Evolutionary conservation across 1,284 basidiomycete genomes (phyloP).

Genomic region (Ceratobasidium sp.): DNA sequence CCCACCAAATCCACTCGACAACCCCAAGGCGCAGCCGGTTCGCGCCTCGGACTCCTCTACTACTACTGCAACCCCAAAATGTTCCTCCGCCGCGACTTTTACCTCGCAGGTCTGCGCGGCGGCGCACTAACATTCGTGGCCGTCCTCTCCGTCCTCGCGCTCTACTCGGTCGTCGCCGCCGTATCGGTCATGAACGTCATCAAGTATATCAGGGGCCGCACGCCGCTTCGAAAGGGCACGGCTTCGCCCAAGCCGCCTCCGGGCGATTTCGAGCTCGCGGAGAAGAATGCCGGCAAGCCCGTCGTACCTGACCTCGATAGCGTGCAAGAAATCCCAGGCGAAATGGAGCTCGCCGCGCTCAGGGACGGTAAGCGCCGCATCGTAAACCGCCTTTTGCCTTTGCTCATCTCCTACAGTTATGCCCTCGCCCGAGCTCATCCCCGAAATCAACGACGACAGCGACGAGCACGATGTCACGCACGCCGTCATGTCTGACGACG

Average conservation of each 20-base stretch:
- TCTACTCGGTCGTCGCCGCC: slow-evolving; percentile 31
- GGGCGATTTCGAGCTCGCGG: slow-evolving; percentile 14
- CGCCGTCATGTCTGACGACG: slow-evolving; percentile 19
- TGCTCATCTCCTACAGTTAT: slow-evolving; percentile 5
- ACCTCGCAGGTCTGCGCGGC: slow-evolving; percentile 4
- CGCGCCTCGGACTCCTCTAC: slow-evolving; percentile 20
- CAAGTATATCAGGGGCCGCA: slow-evolving; percentile 4
- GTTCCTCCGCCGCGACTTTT: slow-evolving; percentile 19
- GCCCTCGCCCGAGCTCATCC: slow-evolving; percentile 30
- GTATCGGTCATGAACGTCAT: slow-evolving; percentile 14
- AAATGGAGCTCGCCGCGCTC: slow-evolving; percentile 20
- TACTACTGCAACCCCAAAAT: slow-evolving; percentile 32
- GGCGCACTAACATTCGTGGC: slow-evolving; percentile 15
- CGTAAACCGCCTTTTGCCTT: neutral
- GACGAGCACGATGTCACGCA: slow-evolving; percentile 6
- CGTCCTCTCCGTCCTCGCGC: slow-evolving; percentile 24
- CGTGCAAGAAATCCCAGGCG: slow-evolving; percentile 36
- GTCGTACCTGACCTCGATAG: slow-evolving; percentile 23
- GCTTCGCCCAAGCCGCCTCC: slow-evolving; percentile 14
- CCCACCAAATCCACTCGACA: slow-evolving; percentile 10
- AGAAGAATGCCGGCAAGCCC: slow-evolving; percentile 18
- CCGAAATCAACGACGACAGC: slow-evolving; percentile 34
- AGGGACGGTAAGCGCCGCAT: slow-evolving; percentile 19
- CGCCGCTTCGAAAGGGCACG: slow-evolving; percentile 1
- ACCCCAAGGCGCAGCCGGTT: slow-evolving; percentile 17